Percentiles rank a stretch among this genome's conserved stretches.
phyloP scores from a whole-genome alignment of 495 filamentous ascomycete genomes.

The Haplographium delicatum region DNA sequence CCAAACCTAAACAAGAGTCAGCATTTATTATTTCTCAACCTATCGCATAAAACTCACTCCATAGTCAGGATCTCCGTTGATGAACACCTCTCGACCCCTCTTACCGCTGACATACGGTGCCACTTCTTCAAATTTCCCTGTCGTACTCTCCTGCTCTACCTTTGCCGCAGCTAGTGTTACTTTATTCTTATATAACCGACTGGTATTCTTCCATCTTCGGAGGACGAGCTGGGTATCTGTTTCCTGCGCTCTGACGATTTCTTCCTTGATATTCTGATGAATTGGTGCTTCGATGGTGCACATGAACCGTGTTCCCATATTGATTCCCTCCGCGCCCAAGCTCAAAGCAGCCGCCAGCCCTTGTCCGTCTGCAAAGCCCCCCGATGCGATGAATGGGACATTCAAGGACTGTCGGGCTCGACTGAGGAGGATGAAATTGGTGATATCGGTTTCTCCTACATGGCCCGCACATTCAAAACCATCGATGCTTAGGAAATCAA shows the following conservation, averaged over 20 bases:
- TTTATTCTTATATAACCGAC: constrained; percentile 83
- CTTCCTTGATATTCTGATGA: constrained; percentile 86
- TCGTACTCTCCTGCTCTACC: constrained; percentile 78
- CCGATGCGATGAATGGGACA: constrained; percentile 91
- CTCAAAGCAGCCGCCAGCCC: constrained; percentile 88
- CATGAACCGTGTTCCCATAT: constrained; percentile 95
- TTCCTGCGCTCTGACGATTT: constrained; percentile 84
- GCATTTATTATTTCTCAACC: too few relatives aligned
- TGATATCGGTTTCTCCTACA: constrained; percentile 94
- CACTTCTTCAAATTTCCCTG: constrained; percentile 88
- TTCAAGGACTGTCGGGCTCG: constrained; percentile 78
- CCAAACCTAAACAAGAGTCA: constrained; percentile 43
- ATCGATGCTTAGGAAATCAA: constrained; percentile 94
- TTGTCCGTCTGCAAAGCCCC: constrained; percentile 92
- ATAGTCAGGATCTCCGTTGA: constrained; percentile 85
- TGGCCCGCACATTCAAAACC: constrained; percentile 97
- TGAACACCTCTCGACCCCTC: constrained; percentile 84
- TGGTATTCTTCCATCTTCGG: constrained; percentile 90
- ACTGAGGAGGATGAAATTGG: constrained; percentile 91
- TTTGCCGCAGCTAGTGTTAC: constrained; percentile 73
- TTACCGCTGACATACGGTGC: constrained; percentile 88
- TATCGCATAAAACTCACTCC: constrained; percentile 82
- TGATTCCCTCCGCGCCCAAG: constrained; percentile 90
- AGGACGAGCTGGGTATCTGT: constrained; percentile 86
- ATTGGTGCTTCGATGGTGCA: constrained; percentile 89